Evolutionary conservation across 2,329 filamentous ascomycete species (phyloP).

Genomic region (Colletotrichum sp.): DNA sequence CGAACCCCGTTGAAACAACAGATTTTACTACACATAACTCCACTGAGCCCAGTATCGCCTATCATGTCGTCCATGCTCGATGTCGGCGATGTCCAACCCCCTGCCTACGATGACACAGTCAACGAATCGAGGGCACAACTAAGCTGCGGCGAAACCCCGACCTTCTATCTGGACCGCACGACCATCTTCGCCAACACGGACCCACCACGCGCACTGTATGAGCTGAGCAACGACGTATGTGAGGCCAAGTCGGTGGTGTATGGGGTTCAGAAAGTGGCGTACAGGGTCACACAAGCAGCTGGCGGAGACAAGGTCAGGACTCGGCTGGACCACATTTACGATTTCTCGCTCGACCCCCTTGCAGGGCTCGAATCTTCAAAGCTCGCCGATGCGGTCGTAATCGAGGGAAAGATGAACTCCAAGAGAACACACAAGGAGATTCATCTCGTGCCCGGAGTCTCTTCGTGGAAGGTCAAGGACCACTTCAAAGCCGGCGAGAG

Average conservation of each 20-base stretch:
- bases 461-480: conserved; percentile 25
- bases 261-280: conserved; percentile 30
- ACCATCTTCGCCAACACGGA: conserved; percentile 11
- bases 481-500: conserved; percentile 26
- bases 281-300: conserved; percentile 19
- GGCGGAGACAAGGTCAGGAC: conserved; percentile 22
- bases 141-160: conserved; percentile 8
- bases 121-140: neutral
- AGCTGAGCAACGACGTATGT: conserved; percentile 27
- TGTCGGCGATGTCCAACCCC: neutral
- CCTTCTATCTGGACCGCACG: neutral
- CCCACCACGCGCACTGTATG: conserved; percentile 25
- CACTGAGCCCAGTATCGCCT: neutral
- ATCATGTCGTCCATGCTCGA: neutral
- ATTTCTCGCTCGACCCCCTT: conserved; percentile 24
- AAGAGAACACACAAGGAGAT: conserved; percentile 26
- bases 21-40: neutral
- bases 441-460: conserved; percentile 22
- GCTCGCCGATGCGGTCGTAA: neutral
- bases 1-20: neutral
- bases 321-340: conserved; percentile 33
- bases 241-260: conserved; percentile 24
- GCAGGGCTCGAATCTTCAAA: neutral
- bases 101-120: conserved; percentile 7
- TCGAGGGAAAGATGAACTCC: conserved; percentile 25